Conservation (phyloP, 176 grass and related monocot genomes). For the Bromus sterilis region DNA sequence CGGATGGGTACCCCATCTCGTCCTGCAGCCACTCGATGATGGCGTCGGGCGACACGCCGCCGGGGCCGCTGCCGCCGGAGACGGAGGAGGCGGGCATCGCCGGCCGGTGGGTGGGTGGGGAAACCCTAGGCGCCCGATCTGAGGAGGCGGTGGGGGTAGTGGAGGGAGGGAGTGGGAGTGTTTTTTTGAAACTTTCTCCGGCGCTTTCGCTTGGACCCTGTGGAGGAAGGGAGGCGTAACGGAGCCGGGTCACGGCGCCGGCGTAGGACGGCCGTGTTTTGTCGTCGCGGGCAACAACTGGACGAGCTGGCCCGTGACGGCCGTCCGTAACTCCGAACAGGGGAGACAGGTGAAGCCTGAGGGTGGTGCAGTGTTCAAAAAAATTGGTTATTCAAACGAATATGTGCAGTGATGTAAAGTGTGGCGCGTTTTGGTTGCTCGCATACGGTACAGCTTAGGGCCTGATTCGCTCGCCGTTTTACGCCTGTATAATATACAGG, state of each 20-base stretch:
- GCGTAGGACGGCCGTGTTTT: constrained; percentile 16
- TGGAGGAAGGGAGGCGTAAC: background rate
- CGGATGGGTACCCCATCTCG: constrained; percentile 94
- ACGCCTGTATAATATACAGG: too few species aligned
- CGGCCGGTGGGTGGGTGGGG: background rate
- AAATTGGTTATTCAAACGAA: too few species aligned
- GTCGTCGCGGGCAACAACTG: background rate
- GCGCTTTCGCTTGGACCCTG: background rate
- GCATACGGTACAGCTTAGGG: too few species aligned
- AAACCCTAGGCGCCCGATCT: constrained; percentile 37
- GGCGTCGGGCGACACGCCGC: constrained; percentile 66
- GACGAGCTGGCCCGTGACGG: background rate
- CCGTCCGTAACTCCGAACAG: background rate
- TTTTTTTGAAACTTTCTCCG: constrained; percentile 26
- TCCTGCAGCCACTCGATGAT: constrained; percentile 97
- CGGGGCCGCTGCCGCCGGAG: constrained; percentile 45
- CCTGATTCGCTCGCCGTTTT: too few species aligned
- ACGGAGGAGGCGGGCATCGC: constrained; percentile 61
- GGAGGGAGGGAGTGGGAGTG: constrained; percentile 27
- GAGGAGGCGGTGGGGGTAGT: constrained; percentile 13
- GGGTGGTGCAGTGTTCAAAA: background rate
- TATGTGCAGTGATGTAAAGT: too few species aligned
- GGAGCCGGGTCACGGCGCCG: background rate
- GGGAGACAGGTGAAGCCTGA: background rate
- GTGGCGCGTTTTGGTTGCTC: too few species aligned